Percentiles rank a stretch among this genome's conserved stretches.
phyloP scores from a whole-genome alignment of 2,329 filamentous ascomycete genomes.

The Trichoderma atrobrunneum region DNA sequence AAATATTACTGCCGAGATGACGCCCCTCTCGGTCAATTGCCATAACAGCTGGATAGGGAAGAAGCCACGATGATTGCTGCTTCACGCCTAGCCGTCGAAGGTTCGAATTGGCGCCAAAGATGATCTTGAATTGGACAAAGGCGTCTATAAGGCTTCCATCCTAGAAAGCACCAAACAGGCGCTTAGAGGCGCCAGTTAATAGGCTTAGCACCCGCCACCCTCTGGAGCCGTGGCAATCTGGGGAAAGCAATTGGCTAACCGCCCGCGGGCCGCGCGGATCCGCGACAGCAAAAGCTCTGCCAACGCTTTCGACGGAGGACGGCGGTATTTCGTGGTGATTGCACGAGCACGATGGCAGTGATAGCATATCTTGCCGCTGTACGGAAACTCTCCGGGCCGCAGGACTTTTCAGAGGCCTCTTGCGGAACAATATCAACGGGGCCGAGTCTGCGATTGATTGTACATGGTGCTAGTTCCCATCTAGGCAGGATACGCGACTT shows the following conservation, averaged over 20 bases:
- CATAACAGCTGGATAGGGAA: background rate
- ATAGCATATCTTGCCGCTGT: background rate
- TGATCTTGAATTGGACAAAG: background rate
- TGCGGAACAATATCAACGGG: background rate
- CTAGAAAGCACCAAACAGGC: background rate
- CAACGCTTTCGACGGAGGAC: background rate
- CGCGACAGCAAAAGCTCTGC: background rate
- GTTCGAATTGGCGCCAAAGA: background rate
- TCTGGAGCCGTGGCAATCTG: background rate
- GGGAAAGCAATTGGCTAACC: slow-evolving; percentile 5
- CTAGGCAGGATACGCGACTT: background rate
- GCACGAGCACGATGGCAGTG: background rate
- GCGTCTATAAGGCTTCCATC: slow-evolving; percentile 3
- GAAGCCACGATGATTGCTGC: background rate
- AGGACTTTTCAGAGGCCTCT: background rate
- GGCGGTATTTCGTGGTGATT: background rate
- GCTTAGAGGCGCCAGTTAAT: background rate
- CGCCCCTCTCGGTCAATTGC: background rate
- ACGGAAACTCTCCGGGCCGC: background rate
- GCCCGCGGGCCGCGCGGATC: slow-evolving; percentile 4
- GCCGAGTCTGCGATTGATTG: background rate
- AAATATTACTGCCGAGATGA: slow-evolving; percentile 3
- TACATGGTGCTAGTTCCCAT: background rate
- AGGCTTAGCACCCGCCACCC: background rate
- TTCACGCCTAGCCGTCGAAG: background rate